These are phyloP conservation scores for Prototheca wickerhamii DNA, from an alignment of 163 green algal genomes.

Conservation along the genomic window DNA sequence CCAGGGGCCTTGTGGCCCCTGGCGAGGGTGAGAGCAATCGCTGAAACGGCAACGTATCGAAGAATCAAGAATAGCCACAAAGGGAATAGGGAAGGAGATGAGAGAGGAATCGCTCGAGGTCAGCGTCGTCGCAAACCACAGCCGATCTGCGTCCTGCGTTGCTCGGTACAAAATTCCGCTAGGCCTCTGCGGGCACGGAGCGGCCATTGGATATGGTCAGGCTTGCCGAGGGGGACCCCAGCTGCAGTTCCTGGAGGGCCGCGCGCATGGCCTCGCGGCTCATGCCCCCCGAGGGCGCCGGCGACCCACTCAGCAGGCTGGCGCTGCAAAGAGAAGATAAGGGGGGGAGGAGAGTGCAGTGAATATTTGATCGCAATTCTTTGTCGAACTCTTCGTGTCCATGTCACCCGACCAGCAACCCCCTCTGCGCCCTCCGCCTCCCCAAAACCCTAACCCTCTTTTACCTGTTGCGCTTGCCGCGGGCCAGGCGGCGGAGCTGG, in stretches of 20 bases:
- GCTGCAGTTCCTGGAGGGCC: conserved; percentile 19
- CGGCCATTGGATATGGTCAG: background rate
- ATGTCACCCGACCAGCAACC: background rate
- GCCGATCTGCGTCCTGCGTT: background rate
- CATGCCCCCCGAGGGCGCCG: conserved; percentile 13
- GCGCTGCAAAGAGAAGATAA: background rate
- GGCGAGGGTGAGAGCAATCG: no score
- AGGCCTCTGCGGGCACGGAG: background rate
- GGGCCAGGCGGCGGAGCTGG: conserved; percentile 30
- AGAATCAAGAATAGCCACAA: no score
- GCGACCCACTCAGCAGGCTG: conserved; percentile 6
- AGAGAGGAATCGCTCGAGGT: no score
- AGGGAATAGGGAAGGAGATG: no score
- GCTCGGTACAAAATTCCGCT: no score
- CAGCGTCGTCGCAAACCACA: background rate
- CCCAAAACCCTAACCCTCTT: background rate
- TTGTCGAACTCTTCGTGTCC: background rate
- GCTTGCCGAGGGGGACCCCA: background rate
- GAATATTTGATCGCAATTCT: background rate
- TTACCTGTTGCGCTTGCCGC: conserved; percentile 4
- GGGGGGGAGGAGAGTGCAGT: background rate
- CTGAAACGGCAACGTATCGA: no score
- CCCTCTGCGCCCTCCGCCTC: background rate
- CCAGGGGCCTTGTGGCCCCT: no score
- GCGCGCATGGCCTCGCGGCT: conserved; percentile 25